Conservation (phyloP, 331 rosid genomes). For the Pyrus hybrid region DNA sequence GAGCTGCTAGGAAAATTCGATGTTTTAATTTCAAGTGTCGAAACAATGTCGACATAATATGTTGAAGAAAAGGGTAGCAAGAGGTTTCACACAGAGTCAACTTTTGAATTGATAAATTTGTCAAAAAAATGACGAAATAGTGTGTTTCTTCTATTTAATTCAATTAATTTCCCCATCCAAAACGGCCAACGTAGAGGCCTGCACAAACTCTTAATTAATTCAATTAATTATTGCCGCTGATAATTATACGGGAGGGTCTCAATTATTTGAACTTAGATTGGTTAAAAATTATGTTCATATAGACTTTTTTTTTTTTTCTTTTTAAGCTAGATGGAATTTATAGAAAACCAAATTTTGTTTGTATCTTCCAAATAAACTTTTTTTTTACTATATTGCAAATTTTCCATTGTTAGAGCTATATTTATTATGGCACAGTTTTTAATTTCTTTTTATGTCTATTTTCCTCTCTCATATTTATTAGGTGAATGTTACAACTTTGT, state of each 20-base stretch:
- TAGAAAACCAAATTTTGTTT: no score
- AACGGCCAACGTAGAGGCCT: not conserved
- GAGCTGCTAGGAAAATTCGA: not conserved
- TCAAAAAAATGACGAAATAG: not conserved
- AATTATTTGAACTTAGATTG: not conserved
- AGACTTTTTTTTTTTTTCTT: not conserved
- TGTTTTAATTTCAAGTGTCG: not conserved
- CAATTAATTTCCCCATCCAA: not conserved
- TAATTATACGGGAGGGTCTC: no score
- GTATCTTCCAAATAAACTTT: no score
- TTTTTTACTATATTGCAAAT: no score
- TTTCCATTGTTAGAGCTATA: no score
- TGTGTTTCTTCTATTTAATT: not conserved
- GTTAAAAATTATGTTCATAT: not conserved
- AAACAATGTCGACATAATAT: conserved; percentile 13
- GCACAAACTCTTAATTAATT: not conserved
- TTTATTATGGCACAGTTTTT: no score
- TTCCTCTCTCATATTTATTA: no score
- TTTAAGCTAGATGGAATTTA: no score
- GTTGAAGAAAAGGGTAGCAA: not conserved
- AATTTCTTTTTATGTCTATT: no score
- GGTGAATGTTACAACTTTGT: no score
- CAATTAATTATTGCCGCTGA: no score
- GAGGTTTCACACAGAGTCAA: conserved; percentile 4
- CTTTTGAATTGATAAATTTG: not conserved